Evolutionary conservation across 331 rosid species (phyloP).

Genomic region (Erythrophleum ivorense): DNA sequence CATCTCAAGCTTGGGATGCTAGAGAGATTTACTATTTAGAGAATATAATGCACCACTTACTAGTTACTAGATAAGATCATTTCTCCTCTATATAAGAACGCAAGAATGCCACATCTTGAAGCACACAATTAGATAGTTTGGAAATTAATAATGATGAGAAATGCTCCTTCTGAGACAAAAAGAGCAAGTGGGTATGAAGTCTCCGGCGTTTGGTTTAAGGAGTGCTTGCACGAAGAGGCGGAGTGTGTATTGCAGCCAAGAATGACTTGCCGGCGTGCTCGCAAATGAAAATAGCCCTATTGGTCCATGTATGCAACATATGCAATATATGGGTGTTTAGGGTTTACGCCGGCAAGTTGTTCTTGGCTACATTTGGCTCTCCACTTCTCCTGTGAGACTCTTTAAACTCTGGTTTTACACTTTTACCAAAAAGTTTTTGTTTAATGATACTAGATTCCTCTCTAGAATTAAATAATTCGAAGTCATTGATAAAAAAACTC

Average conservation of each 20-base stretch:
- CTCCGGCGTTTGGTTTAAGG: conserved; percentile 28
- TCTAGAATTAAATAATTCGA: not conserved
- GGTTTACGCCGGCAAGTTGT: conserved; percentile 41
- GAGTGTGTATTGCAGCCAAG: conserved; percentile 63
- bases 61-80: not conserved
- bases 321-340: not conserved
- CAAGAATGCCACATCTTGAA: conserved; percentile 21
- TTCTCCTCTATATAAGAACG: conserved; percentile 37
- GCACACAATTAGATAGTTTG: not conserved
- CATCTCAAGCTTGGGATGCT: not conserved
- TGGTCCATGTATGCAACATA: too few relatives aligned
- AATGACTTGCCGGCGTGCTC: conserved; percentile 65
- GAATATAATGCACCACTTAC: conserved; percentile 11
- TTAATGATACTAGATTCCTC: not conserved
- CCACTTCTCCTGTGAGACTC: conserved; percentile 44
- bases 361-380: conserved; percentile 53
- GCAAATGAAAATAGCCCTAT: too few relatives aligned
- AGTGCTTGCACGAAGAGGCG: conserved; percentile 30
- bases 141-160: not conserved
- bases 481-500: too few relatives aligned
- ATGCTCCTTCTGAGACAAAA: not conserved
- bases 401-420: not conserved
- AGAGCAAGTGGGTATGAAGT: not conserved
- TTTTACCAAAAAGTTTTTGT: not conserved
- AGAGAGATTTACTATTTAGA: not conserved